Conservation (phyloP, 306 rosid genomes). For the Castanea sativa region DNA sequence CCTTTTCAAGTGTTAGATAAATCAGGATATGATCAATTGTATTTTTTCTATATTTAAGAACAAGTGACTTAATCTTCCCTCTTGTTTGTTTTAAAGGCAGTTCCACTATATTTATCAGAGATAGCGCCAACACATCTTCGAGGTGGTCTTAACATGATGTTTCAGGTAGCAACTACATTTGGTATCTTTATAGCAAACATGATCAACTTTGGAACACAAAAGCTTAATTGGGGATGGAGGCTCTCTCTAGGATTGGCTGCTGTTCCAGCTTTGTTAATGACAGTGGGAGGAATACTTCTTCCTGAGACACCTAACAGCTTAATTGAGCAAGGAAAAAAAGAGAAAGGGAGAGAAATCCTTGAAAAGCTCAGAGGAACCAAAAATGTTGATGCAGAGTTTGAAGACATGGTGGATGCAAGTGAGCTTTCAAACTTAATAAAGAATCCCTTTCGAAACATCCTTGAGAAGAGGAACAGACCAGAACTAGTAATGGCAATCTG, state of each 20-base stretch:
- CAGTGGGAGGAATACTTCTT: slow-evolving; percentile 71
- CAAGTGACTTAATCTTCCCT: slow-evolving; percentile 14
- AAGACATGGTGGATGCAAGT: slow-evolving; percentile 84
- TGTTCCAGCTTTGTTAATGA: slow-evolving; percentile 70
- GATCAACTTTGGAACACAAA: slow-evolving; percentile 83
- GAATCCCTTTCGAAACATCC: slow-evolving; percentile 75
- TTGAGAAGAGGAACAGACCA: slow-evolving; percentile 62
- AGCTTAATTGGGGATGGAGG: slow-evolving; percentile 89
- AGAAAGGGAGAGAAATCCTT: slow-evolving; percentile 55
- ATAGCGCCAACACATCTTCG: slow-evolving; percentile 94
- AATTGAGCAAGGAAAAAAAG: slow-evolving; percentile 60
- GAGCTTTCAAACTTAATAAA: slow-evolving; percentile 57
- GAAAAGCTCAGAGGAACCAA: slow-evolving; percentile 71
- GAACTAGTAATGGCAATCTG: slow-evolving; percentile 81
- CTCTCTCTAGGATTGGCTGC: slow-evolving; percentile 85
- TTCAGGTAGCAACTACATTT: slow-evolving; percentile 84
- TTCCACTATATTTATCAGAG: slow-evolving; percentile 89
- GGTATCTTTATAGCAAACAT: slow-evolving; percentile 91
- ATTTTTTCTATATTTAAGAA: not conserved
- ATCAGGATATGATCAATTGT: not conserved
- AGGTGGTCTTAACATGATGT: slow-evolving; percentile 93
- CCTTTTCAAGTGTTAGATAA: not conserved
- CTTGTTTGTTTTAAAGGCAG: slow-evolving; percentile 61
- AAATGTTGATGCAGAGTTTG: slow-evolving; percentile 74
- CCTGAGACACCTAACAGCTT: slow-evolving; percentile 96